Percentiles rank a stretch among this genome's conserved stretches.
phyloP scores from a whole-genome alignment of 805 yeast genomes.

The Candida berthetii region DNA sequence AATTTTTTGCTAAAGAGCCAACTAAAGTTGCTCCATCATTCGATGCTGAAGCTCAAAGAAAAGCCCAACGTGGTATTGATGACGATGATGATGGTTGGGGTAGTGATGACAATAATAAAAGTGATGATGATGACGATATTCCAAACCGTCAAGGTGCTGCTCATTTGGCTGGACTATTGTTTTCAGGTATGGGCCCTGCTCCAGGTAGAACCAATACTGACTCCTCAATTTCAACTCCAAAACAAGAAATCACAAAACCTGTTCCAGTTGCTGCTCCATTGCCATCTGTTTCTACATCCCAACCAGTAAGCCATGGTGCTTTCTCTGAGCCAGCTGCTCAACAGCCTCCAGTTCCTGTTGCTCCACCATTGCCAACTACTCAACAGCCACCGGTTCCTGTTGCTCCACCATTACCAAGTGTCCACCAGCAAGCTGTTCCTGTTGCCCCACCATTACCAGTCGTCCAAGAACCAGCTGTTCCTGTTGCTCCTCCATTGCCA shows the following conservation, averaged over 20 bases:
- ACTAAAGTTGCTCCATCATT: constrained; percentile 23
- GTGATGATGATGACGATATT: constrained; percentile 26
- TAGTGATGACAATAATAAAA: constrained; percentile 23
- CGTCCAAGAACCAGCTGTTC: constrained; percentile 4
- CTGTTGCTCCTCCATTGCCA: constrained; percentile 8
- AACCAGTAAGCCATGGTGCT: too few species aligned
- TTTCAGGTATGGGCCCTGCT: constrained; percentile 20
- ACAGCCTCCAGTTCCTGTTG: constrained; percentile 4
- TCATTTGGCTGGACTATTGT: constrained; percentile 20
- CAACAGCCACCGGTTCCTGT: constrained; percentile 1
- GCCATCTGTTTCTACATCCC: constrained; percentile 5
- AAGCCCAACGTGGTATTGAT: constrained; percentile 51
- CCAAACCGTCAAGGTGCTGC: constrained; percentile 24
- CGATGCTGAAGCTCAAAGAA: constrained; percentile 65
- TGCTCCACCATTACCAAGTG: background rate
- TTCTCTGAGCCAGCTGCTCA: background rate
- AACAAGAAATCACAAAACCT: constrained; percentile 4
- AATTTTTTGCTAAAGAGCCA: constrained; percentile 14
- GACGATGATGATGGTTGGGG: constrained; percentile 29
- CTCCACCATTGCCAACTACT: constrained; percentile 7
- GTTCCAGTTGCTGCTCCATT: constrained; percentile 12
- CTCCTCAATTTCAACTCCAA: constrained; percentile 9
- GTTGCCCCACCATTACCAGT: background rate
- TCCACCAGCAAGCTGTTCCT: too few species aligned
- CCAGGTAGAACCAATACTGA: constrained; percentile 13